Conservation (phyloP, 148 eudicot species). For the Silene latifolia region DNA sequence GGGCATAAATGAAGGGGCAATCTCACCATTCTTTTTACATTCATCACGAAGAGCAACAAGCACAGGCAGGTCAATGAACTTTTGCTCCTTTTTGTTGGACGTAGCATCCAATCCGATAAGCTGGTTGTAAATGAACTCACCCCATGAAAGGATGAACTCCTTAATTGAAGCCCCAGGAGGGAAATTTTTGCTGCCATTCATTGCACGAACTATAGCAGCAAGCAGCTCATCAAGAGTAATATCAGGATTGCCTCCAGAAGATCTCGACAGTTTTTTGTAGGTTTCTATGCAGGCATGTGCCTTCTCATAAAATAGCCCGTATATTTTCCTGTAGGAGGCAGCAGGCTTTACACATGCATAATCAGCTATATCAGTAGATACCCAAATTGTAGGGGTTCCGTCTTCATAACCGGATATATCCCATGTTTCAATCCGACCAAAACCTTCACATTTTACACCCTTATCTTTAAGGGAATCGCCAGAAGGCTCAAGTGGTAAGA, state of each 20-base stretch:
- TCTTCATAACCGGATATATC: constrained; percentile 96
- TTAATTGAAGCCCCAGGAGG: constrained; percentile 57
- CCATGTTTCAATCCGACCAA: constrained; percentile 92
- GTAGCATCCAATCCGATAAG: constrained; percentile 84
- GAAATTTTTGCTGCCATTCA: constrained; percentile 75
- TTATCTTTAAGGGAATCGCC: constrained; percentile 51
- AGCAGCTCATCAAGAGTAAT: constrained; percentile 72
- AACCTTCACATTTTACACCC: constrained; percentile 84
- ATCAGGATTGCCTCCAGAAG: constrained; percentile 80
- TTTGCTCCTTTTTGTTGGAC: constrained; percentile 51
- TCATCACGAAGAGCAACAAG: constrained; percentile 72
- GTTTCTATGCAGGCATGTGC: constrained; percentile 81
- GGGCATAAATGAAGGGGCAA: constrained; percentile 23
- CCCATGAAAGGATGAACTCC: constrained; percentile 84
- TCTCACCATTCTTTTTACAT: constrained; percentile 35
- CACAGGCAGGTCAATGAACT: constrained; percentile 56
- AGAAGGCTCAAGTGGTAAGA: constrained; percentile 69
- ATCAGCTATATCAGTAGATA: constrained; percentile 84
- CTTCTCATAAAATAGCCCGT: constrained; percentile 73
- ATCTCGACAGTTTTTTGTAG: constrained; percentile 67
- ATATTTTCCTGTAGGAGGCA: constrained; percentile 58
- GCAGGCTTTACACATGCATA: constrained; percentile 79
- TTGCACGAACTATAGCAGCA: constrained; percentile 71
- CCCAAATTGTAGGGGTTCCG: constrained; percentile 81
- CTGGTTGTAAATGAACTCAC: constrained; percentile 85